These are phyloP conservation scores for Ogataea ramenticola DNA, from an alignment of 805 yeast genomes.

Conservation along the genomic window DNA sequence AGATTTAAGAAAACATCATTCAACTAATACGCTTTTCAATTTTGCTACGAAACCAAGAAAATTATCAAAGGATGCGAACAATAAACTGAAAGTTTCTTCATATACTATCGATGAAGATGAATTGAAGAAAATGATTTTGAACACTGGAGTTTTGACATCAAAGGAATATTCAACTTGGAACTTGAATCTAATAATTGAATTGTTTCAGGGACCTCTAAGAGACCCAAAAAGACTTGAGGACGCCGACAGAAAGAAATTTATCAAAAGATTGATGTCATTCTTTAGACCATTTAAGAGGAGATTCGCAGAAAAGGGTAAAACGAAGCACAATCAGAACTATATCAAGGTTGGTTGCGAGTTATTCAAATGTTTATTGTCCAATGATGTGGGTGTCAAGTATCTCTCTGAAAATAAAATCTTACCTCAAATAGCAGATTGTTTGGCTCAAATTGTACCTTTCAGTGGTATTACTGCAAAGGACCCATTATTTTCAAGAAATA, in stretches of 20 bases:
- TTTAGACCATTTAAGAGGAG: constrained; percentile 88
- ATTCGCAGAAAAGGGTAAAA: constrained; percentile 48
- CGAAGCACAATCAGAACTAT: constrained; percentile 47
- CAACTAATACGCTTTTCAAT: constrained; percentile 7
- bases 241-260: constrained; percentile 64
- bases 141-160: constrained; percentile 66
- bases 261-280: constrained; percentile 78
- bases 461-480: constrained; percentile 69
- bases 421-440: constrained; percentile 83
- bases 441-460: constrained; percentile 77
- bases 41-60: constrained; percentile 9
- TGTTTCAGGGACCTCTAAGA: constrained; percentile 80
- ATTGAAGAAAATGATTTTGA: constrained; percentile 56
- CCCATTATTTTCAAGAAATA: constrained; percentile 58
- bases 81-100: constrained; percentile 5
- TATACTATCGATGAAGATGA: constrained; percentile 49
- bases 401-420: constrained; percentile 67
- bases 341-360: constrained; percentile 71
- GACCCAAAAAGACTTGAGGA: constrained; percentile 73
- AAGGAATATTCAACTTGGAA: constrained; percentile 84
- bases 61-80: constrained; percentile 17
- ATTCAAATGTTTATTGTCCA: constrained; percentile 54
- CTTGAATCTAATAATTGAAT: constrained; percentile 64
- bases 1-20: constrained; percentile 19
- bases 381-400: constrained; percentile 59